These are phyloP conservation scores for Linum tenue DNA, from an alignment of 345 rosid species.

Conservation along the genomic window DNA sequence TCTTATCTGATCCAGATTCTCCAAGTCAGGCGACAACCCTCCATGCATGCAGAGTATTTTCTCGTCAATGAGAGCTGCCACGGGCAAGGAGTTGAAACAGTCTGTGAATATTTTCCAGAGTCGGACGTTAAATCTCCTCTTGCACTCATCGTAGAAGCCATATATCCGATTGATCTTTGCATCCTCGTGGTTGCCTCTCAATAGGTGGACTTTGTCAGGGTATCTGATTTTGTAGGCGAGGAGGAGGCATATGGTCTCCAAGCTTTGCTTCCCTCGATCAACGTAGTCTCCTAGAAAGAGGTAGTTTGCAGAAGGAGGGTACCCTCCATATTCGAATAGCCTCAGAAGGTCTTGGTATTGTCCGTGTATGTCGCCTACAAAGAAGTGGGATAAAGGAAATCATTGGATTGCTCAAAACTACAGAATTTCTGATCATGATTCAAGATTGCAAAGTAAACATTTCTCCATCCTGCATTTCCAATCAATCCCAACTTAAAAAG, in stretches of 20 bases:
- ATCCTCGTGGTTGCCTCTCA: conserved; percentile 98
- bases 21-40: conserved; percentile 80
- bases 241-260: conserved; percentile 93
- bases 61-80: conserved; percentile 76
- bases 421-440: too few relatives aligned
- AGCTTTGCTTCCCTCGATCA: conserved; percentile 94
- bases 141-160: conserved; percentile 96
- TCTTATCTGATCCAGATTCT: conserved; percentile 59
- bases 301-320: conserved; percentile 85
- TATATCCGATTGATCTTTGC: conserved; percentile 95
- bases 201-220: conserved; percentile 57
- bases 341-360: conserved; percentile 91
- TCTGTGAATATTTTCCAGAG: conserved; percentile 93
- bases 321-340: conserved; percentile 75
- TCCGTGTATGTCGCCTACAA: conserved; percentile 89
- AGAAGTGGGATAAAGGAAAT: not conserved
- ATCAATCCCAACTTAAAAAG: too few relatives aligned
- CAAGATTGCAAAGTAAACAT: too few relatives aligned
- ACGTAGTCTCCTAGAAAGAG: conserved; percentile 95
- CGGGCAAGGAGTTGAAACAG: conserved; percentile 90
- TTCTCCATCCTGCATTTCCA: too few relatives aligned
- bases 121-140: conserved; percentile 84
- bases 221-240: conserved; percentile 86
- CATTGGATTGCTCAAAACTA: too few relatives aligned
- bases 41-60: conserved; percentile 99